These are phyloP conservation scores for Epichloe coenophiala DNA, from an alignment of 2,329 filamentous ascomycete species.

Conservation along the genomic window DNA sequence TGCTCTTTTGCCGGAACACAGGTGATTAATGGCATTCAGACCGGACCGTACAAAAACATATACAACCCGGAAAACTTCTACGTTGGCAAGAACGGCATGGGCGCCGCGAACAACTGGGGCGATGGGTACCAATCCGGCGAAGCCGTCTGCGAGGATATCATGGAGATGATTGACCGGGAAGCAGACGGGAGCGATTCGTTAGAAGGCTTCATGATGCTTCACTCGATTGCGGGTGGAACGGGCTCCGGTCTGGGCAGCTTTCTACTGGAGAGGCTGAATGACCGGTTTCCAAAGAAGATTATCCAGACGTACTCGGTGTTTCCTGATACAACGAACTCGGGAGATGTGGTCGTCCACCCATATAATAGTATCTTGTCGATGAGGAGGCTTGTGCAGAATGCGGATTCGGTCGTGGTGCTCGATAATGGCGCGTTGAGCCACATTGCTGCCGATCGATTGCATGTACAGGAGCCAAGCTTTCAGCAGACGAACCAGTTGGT, in stretches of 20 bases:
- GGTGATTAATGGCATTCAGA: constrained; percentile 87
- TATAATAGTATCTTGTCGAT: constrained; percentile 95
- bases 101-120: constrained; percentile 97
- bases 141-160: constrained; percentile 84
- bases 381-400: constrained; percentile 84
- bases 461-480: constrained; percentile 91
- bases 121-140: constrained; percentile 91
- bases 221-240: constrained; percentile 94
- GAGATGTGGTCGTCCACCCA: constrained; percentile 91
- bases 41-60: constrained; percentile 90
- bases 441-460: constrained; percentile 86
- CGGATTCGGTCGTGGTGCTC: constrained; percentile 91
- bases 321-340: constrained; percentile 74
- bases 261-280: constrained; percentile 87
- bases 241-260: constrained; percentile 94
- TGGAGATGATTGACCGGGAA: constrained; percentile 99
- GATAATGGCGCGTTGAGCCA: constrained; percentile 90
- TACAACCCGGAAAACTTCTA: constrained; percentile 99
- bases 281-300: constrained; percentile 95
- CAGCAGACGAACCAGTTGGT: constrained; percentile 95
- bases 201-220: constrained; percentile 97
- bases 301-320: constrained; percentile 99
- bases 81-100: constrained; percentile 82
- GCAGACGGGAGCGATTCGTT: constrained; percentile 95
- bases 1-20: constrained; percentile 8